Evolutionary conservation across 306 rosid genomes (phyloP), one percentile per base, ranked within the genome.

Genomic region (Medicago ruthenica): DNA sequence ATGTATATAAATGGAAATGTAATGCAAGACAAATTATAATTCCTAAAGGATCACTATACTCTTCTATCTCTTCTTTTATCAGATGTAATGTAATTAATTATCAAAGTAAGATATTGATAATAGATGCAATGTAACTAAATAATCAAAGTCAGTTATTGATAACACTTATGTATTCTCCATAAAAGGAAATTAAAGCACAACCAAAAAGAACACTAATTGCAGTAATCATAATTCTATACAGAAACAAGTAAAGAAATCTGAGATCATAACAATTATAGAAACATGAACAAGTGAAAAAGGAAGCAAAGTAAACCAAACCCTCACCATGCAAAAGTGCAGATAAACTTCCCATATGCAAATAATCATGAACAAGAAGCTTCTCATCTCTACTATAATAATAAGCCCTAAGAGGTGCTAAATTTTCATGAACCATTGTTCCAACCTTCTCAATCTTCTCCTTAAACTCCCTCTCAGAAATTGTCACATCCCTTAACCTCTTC

Each of bases 291-390:
- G 24, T 48, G 2, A 78, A 66, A 65, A 41, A 41, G 59, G n/a
- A 42, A 16, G 68, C 39, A 24, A 66, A 41, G 48, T 17, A 40
- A 39, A 47, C 16, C 7, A 47, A 65, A 70, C 5, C 5, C 67
- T 81, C 20, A 89, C 93, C 93, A 81, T 89, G 93, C 77, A 89
- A 79, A 70, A 89, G 87, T 61, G 93, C 89, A 83, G 93, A 89
- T 75, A 89, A 80, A 83, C 93, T 89, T 85, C 93, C 93, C 84
- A 80, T 85, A 34, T 87, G 61, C 89, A 89, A 79, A 79, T 89
- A 89, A 87, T 89, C 93, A 83, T 87, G 81, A 70, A 89, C 93
- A 78, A 89, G 86, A 80, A 89, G 91, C 79, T 89, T 89, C 76
- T 89, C 93, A 69, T 89, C 93, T 63, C 85, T 66, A 74, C 89